Evolutionary conservation across 306 rosid genomes (phyloP).

Genomic region (Ormosia emarginata): DNA sequence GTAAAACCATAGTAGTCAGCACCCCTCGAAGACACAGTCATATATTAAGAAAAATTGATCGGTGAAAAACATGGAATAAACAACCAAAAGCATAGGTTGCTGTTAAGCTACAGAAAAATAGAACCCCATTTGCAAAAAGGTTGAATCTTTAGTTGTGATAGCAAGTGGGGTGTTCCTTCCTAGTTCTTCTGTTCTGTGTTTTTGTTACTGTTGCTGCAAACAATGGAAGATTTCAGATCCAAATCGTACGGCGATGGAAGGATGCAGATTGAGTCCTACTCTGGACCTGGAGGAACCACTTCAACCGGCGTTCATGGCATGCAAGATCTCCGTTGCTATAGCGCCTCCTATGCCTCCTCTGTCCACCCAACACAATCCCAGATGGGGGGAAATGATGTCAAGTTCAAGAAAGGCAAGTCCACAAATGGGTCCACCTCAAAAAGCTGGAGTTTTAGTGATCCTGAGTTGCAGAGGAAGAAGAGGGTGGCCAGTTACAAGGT

Average conservation of each 20-base stretch:
- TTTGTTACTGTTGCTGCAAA: no score
- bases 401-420: constrained; percentile 83
- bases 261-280: constrained; percentile 59
- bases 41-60: neutral
- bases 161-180: neutral
- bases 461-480: constrained; percentile 89
- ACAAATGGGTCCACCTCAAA: constrained; percentile 57
- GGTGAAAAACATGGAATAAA: neutral
- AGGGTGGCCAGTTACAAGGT: constrained; percentile 94
- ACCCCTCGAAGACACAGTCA: constrained; percentile 7
- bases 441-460: constrained; percentile 76
- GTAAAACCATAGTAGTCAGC: constrained; percentile 29
- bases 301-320: constrained; percentile 33
- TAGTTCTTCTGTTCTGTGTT: neutral
- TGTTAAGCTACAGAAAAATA: neutral
- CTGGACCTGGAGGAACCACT: constrained; percentile 23
- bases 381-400: constrained; percentile 31
- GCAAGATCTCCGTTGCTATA: constrained; percentile 84
- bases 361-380: constrained; percentile 52
- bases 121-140: neutral
- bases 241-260: constrained; percentile 66
- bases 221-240: constrained; percentile 68
- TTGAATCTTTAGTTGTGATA: neutral
- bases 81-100: neutral
- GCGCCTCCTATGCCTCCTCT: constrained; percentile 81